Conservation (phyloP, 2,329 filamentous ascomycete species). For the Cordyceps cateniannulata region DNA sequence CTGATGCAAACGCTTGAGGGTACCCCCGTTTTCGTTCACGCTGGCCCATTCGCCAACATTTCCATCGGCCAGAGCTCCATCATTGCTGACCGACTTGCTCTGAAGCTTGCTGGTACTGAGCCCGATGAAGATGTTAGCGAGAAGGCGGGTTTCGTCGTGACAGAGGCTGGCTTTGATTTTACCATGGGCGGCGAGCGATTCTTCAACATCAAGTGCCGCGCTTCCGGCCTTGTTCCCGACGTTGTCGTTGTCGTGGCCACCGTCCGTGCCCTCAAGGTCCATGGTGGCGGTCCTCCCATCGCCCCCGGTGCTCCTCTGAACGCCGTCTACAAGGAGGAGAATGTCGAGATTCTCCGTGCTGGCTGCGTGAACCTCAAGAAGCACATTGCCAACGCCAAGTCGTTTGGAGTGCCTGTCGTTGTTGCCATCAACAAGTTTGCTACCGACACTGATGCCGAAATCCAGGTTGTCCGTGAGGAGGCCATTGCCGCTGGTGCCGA, state of each 20-base stretch:
- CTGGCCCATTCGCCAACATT: conserved; percentile 97
- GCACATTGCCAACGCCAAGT: conserved; percentile 84
- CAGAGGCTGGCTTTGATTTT: conserved; percentile 97
- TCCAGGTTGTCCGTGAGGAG: conserved; percentile 83
- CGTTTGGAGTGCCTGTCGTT: conserved; percentile 87
- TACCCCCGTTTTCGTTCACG: conserved; percentile 95
- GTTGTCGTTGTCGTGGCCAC: conserved; percentile 94
- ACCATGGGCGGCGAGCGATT: conserved; percentile 99
- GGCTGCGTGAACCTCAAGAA: conserved; percentile 94
- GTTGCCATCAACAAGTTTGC: conserved; percentile 97
- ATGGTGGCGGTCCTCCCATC: conserved; percentile 93
- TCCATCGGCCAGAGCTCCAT: conserved; percentile 95
- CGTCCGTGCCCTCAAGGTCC: conserved; percentile 91
- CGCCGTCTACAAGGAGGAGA: conserved; percentile 87
- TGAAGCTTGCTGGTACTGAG: conserved; percentile 94
- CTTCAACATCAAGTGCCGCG: conserved; percentile 99
- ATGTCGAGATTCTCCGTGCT: conserved; percentile 80
- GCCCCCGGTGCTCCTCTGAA: conserved; percentile 77
- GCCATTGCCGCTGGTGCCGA: conserved; percentile 86
- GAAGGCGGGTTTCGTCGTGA: conserved; percentile 89
- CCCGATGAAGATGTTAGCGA: conserved; percentile 75
- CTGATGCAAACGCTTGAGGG: conserved; percentile 97
- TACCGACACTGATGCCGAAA: conserved; percentile 89
- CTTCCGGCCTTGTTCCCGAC: conserved; percentile 86
- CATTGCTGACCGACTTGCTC: conserved; percentile 86